phyloP scores from a whole-genome alignment of 2,329 filamentous ascomycete genomes.

The Neofusicoccum parvum region DNA sequence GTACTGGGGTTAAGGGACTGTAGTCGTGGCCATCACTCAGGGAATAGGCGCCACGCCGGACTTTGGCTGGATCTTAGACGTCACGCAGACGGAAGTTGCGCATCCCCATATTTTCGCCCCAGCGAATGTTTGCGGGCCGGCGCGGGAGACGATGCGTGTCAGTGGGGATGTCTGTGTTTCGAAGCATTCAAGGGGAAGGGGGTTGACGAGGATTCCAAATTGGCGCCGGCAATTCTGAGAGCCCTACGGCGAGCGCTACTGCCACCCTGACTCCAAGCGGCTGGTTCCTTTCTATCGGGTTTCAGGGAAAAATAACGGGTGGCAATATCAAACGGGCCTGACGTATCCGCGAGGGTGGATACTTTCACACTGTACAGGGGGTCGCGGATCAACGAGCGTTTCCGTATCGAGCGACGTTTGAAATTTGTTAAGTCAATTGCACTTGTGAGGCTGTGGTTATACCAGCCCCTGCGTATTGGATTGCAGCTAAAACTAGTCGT shows the following conservation, averaged over 20 bases:
- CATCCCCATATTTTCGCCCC: too few relatives aligned
- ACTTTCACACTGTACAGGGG: neutral
- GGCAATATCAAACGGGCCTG: neutral
- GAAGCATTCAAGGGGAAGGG: neutral
- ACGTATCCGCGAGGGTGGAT: neutral
- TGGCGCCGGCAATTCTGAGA: neutral
- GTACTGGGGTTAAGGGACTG: too few relatives aligned
- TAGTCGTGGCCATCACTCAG: too few relatives aligned
- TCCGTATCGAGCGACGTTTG: neutral
- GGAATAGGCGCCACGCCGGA: too few relatives aligned
- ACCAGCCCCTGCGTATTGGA: neutral
- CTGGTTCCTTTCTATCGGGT: neutral
- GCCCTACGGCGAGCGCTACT: too few relatives aligned
- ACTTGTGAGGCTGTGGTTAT: neutral
- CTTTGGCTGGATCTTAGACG: too few relatives aligned
- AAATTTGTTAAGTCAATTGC: neutral
- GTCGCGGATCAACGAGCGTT: neutral
- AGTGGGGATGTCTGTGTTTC: neutral
- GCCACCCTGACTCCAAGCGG: too few relatives aligned
- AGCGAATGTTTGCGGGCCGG: neutral
- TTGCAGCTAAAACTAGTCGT: neutral
- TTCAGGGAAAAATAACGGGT: neutral
- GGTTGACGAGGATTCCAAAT: neutral
- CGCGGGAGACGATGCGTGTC: neutral
- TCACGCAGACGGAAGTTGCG: neutral